phyloP scores from a whole-genome alignment of 495 filamentous ascomycete genomes.

The Trichoderma reesei region DNA sequence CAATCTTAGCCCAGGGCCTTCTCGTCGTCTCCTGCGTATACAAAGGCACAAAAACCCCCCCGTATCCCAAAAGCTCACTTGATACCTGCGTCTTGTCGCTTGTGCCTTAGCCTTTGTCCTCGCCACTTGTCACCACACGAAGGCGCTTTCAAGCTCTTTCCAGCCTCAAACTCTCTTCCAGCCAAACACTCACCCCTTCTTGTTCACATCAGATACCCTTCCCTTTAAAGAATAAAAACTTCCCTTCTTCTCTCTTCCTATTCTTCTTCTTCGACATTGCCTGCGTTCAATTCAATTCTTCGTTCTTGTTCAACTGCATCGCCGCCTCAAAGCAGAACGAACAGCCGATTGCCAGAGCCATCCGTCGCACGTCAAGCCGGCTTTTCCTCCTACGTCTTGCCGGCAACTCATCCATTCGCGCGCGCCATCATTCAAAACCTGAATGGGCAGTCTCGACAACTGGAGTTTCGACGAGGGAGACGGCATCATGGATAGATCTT shows the following conservation, averaged over 20 bases:
- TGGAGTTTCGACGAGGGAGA: background rate
- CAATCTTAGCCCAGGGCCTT: no score
- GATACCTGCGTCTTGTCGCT: background rate
- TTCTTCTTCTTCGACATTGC: no score
- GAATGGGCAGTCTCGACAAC: background rate
- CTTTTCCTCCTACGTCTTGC: background rate
- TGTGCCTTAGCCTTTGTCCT: background rate
- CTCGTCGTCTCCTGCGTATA: no score
- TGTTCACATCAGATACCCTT: no score
- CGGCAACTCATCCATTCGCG: background rate
- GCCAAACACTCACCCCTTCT: no score
- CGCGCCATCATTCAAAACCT: background rate
- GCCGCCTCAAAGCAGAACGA: background rate
- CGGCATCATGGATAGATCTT: background rate
- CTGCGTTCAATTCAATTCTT: no score
- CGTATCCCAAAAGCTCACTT: background rate
- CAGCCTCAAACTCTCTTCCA: no score
- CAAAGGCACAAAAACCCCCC: background rate
- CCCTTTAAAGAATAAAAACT: no score
- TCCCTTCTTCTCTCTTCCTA: background rate
- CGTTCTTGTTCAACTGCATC: background rate
- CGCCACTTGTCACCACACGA: background rate
- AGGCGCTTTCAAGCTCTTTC: no score
- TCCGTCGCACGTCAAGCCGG: background rate
- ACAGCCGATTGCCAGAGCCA: background rate